phyloP scores from a whole-genome alignment of 2,329 filamentous ascomycete genomes.

The Epichloe sp. region DNA sequence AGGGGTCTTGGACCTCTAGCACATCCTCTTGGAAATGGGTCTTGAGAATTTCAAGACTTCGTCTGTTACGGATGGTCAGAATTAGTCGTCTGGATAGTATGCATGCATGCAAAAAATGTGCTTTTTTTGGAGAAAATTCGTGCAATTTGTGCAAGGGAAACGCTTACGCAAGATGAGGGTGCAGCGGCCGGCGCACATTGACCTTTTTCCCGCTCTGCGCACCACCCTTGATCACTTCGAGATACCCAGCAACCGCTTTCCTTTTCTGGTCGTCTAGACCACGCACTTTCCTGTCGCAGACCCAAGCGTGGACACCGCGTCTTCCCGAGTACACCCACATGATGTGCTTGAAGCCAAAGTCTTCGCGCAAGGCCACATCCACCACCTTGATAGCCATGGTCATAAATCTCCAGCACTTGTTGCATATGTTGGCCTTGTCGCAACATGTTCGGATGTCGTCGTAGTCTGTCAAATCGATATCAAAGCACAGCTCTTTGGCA shows the following conservation, averaged over 20 bases:
- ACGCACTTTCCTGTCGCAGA: conserved; percentile 81
- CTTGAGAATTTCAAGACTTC: conserved; percentile 75
- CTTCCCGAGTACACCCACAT: conserved; percentile 98
- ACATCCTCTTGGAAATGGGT: conserved; percentile 75
- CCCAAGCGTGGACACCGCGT: conserved; percentile 94
- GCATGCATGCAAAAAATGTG: neutral
- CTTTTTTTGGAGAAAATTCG: neutral
- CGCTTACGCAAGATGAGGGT: conserved; percentile 68
- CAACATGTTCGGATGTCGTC: conserved; percentile 95
- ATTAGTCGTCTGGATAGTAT: too few relatives aligned
- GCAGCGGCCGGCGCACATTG: conserved; percentile 70
- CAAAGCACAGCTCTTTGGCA: conserved; percentile 91
- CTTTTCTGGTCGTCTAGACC: conserved; percentile 76
- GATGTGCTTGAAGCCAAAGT: conserved; percentile 94
- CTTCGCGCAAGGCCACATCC: conserved; percentile 73
- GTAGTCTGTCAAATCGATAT: conserved; percentile 99
- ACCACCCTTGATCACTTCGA: conserved; percentile 81
- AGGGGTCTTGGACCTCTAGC: conserved; percentile 75
- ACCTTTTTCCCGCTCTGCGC: conserved; percentile 76
- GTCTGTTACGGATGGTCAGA: conserved; percentile 27
- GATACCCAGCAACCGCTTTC: conserved; percentile 72
- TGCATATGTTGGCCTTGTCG: conserved; percentile 82
- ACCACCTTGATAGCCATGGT: conserved; percentile 96
- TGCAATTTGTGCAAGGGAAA: neutral
- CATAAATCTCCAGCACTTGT: conserved; percentile 92